Conservation (phyloP, 306 rosid species). For the Benincasa hispida region DNA sequence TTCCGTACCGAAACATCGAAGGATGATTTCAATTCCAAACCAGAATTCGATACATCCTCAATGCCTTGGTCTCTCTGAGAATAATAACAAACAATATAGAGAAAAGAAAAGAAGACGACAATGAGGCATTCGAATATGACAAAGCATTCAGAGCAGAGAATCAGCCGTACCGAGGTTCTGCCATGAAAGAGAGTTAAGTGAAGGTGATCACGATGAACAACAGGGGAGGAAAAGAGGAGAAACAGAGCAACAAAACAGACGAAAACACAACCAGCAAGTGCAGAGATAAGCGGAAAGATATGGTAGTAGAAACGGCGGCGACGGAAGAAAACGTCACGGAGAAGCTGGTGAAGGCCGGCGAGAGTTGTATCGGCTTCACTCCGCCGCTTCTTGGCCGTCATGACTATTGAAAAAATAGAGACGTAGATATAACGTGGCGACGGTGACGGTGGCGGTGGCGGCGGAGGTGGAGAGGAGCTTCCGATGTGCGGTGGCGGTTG, state of each 20-base stretch:
- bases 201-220: constrained; percentile 15
- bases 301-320: constrained; percentile 24
- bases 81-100: not conserved
- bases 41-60: constrained; percentile 10
- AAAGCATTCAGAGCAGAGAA: not conserved
- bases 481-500: not conserved
- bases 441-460: not conserved
- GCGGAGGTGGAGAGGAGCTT: not conserved
- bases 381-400: constrained; percentile 27
- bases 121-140: not conserved
- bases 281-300: constrained; percentile 37
- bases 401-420: not conserved
- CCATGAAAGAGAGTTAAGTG: constrained; percentile 9
- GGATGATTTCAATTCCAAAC: constrained; percentile 7
- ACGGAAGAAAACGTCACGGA: constrained; percentile 20
- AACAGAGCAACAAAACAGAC: constrained; percentile 35
- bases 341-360: constrained; percentile 6
- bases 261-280: constrained; percentile 37
- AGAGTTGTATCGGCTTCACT: constrained; percentile 6
- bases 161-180: constrained; percentile 3
- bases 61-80: constrained; percentile 2
- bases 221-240: constrained; percentile 24
- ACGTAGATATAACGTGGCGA: not conserved
- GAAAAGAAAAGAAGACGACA: not conserved
- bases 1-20: constrained; percentile 27